These are phyloP conservation scores for Silene uniflora DNA, from an alignment of 148 eudicot species.

Conservation along the genomic window DNA sequence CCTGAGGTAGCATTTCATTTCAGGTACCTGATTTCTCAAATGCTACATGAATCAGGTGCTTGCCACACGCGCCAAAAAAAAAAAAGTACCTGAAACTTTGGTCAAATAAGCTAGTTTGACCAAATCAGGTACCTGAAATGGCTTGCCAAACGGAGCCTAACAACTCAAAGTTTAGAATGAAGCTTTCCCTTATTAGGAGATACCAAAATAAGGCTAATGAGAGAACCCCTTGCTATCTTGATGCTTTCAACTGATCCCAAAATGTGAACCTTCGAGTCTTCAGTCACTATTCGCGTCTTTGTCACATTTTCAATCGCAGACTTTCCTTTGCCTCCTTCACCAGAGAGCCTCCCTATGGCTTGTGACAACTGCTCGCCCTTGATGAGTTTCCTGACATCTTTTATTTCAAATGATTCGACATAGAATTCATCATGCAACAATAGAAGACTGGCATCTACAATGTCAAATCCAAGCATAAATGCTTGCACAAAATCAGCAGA, in stretches of 20 bases:
- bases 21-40: no score
- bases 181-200: slow-evolving; percentile 77
- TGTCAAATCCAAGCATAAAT: slow-evolving; percentile 73
- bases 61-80: no score
- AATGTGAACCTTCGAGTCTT: slow-evolving; percentile 37
- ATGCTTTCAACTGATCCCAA: slow-evolving; percentile 59
- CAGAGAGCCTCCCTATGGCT: neutral
- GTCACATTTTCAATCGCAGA: neutral
- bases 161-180: slow-evolving; percentile 73
- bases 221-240: slow-evolving; percentile 64
- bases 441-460: slow-evolving; percentile 56
- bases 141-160: no score
- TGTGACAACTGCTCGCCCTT: neutral
- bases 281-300: neutral
- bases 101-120: no score
- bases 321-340: neutral
- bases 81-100: no score
- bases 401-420: slow-evolving; percentile 68
- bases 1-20: no score
- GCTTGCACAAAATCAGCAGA: slow-evolving; percentile 77
- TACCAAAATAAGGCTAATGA: slow-evolving; percentile 71
- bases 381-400: slow-evolving; percentile 19
- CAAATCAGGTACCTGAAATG: no score
- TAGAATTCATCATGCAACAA: slow-evolving; percentile 61
- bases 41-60: no score